Conservation (phyloP, 345 rosid species). For the Tarenaya hassleriana region DNA sequence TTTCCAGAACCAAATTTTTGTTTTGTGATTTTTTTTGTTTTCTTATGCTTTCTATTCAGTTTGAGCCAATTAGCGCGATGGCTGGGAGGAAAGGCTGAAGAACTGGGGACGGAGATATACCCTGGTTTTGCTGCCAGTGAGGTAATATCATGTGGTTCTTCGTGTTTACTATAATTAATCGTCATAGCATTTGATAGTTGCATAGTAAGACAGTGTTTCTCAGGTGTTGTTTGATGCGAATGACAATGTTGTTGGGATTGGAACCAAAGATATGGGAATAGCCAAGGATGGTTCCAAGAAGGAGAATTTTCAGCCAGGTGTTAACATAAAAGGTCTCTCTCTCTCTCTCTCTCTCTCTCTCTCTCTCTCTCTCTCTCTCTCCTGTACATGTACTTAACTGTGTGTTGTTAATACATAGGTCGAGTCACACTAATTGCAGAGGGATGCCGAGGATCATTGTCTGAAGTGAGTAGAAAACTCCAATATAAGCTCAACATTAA, state of each 20-base stretch:
- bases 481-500: not conserved
- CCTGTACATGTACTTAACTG: constrained; percentile 11
- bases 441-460: constrained; percentile 95
- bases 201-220: constrained; percentile 17
- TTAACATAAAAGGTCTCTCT: constrained; percentile 58
- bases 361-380: not conserved
- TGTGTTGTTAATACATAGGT: constrained; percentile 42
- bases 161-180: not conserved
- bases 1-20: not conserved
- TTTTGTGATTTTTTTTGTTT: constrained; percentile 11
- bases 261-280: constrained; percentile 95
- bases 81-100: constrained; percentile 93
- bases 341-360: constrained; percentile 24
- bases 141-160: constrained; percentile 36
- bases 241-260: constrained; percentile 68
- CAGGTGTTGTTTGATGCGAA: constrained; percentile 69
- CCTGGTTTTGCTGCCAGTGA: constrained; percentile 95
- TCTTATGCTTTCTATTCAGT: constrained; percentile 36
- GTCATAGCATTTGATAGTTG: constrained; percentile 15
- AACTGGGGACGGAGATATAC: constrained; percentile 89
- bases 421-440: constrained; percentile 73
- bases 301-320: constrained; percentile 81
- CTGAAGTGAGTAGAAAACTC: constrained; percentile 57
- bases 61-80: constrained; percentile 83
- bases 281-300: constrained; percentile 85